Percentiles rank a stretch among this genome's conserved stretches.
Conservation (phyloP, 2,329 filamentous ascomycete species). For the Chaetomiaceae sp. region DNA sequence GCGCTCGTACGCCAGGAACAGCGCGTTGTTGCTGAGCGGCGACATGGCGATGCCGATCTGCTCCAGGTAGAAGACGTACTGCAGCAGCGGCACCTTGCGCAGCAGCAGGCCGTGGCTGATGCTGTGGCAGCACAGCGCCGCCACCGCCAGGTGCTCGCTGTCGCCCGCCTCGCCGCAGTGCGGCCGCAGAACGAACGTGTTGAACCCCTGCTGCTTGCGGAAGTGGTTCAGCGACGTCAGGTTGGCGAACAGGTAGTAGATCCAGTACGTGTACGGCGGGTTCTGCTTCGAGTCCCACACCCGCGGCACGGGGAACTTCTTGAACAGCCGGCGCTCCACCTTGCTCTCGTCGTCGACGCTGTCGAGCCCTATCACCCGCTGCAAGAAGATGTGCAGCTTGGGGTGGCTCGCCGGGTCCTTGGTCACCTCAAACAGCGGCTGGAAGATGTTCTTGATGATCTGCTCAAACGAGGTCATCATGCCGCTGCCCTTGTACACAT, state of each 20-base stretch:
- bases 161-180: slow-evolving; percentile 97
- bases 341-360: slow-evolving; percentile 99
- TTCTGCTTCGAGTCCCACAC: slow-evolving; percentile 92
- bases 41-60: slow-evolving; percentile 99
- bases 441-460: slow-evolving; percentile 85
- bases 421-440: slow-evolving; percentile 91
- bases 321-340: slow-evolving; percentile 85
- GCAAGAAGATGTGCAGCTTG: slow-evolving; percentile 90
- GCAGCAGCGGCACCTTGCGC: slow-evolving; percentile 87
- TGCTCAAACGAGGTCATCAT: slow-evolving; percentile 89
- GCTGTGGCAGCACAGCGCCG: slow-evolving; percentile 88
- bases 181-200: slow-evolving; percentile 86
- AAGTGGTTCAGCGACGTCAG: slow-evolving; percentile 88
- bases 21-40: slow-evolving; percentile 94
- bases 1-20: slow-evolving; percentile 93
- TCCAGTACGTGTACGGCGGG: slow-evolving; percentile 98
- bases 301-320: slow-evolving; percentile 87
- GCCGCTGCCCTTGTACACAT: slow-evolving; percentile 87
- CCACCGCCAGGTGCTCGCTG: slow-evolving; percentile 90
- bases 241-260: slow-evolving; percentile 95
- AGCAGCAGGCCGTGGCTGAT: slow-evolving; percentile 93
- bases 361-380: slow-evolving; percentile 94
- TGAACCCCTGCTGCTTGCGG: slow-evolving; percentile 88
- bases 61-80: slow-evolving; percentile 97
- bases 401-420: slow-evolving; percentile 80